phyloP scores from a whole-genome alignment of 192 early-diverging fungal species.

The Umbelopsis sp. region DNA sequence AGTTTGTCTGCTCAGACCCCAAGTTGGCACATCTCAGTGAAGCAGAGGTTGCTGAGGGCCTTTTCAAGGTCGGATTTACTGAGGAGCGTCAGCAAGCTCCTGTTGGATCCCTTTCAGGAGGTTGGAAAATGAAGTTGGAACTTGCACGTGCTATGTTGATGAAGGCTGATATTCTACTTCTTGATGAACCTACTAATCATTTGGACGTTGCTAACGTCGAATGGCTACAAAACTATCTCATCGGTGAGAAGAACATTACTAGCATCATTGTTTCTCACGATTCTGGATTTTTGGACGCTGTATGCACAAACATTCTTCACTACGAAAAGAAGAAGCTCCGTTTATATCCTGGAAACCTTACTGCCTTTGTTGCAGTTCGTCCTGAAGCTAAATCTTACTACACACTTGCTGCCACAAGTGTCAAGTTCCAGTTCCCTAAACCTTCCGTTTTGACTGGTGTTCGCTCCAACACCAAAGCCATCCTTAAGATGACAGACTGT shows the following conservation, averaged over 20 bases:
- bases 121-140: slow-evolving; percentile 90
- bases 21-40: slow-evolving; percentile 49
- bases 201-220: slow-evolving; percentile 77
- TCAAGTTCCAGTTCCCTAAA: slow-evolving; percentile 78
- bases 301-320: slow-evolving; percentile 82
- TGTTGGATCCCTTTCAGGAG: slow-evolving; percentile 74
- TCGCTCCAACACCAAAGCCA: slow-evolving; percentile 79
- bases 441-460: slow-evolving; percentile 78
- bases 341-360: slow-evolving; percentile 80
- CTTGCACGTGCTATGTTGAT: slow-evolving; percentile 79
- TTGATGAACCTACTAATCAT: slow-evolving; percentile 95
- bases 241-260: slow-evolving; percentile 65
- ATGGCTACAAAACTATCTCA: slow-evolving; percentile 79
- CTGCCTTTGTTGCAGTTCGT: slow-evolving; percentile 71
- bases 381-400: slow-evolving; percentile 81
- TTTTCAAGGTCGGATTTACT: slow-evolving; percentile 69
- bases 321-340: slow-evolving; percentile 77
- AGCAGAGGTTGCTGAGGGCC: slow-evolving; percentile 43
- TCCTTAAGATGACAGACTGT: slow-evolving; percentile 74
- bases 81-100: slow-evolving; percentile 55
- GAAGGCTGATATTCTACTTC: slow-evolving; percentile 85
- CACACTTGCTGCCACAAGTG: slow-evolving; percentile 66
- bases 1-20: slow-evolving; percentile 62
- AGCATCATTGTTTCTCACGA: slow-evolving; percentile 82
- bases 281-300: slow-evolving; percentile 77